These are phyloP conservation scores for Pseudocercospora fuligena DNA, from an alignment of 2,329 filamentous ascomycete genomes.

Conservation along the genomic window DNA sequence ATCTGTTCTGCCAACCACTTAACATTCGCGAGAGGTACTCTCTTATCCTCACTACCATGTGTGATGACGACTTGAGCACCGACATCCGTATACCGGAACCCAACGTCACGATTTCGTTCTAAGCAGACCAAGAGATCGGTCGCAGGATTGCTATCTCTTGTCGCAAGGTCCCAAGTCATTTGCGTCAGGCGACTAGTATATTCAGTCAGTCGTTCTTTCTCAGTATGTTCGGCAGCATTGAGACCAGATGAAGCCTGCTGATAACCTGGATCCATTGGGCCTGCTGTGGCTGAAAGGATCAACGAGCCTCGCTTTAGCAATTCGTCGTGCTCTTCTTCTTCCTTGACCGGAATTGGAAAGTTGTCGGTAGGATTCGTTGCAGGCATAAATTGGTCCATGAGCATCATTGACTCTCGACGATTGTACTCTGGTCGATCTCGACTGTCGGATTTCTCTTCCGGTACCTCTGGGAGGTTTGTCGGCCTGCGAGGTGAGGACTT, in stretches of 20 bases:
- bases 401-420: conserved; percentile 53
- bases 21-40: conserved; percentile 94
- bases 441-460: conserved; percentile 31
- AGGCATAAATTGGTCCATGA: conserved; percentile 55
- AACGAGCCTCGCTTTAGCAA: conserved; percentile 31
- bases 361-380: conserved; percentile 40
- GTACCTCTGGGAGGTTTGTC: conserved; percentile 24
- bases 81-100: conserved; percentile 96
- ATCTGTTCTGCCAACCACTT: conserved; percentile 93
- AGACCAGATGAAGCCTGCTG: conserved; percentile 44
- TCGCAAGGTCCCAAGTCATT: conserved; percentile 92
- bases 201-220: conserved; percentile 71
- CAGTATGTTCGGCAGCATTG: conserved; percentile 63
- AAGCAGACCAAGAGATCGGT: conserved; percentile 92
- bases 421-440: conserved; percentile 38
- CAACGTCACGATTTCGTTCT: conserved; percentile 87
- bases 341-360: conserved; percentile 35
- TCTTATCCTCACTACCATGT: conserved; percentile 85
- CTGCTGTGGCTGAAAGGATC: conserved; percentile 40
- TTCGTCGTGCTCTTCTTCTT: conserved; percentile 27
- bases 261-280: conserved; percentile 47
- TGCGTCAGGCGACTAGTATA: conserved; percentile 89
- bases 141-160: conserved; percentile 87
- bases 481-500: conserved; percentile 25
- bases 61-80: conserved; percentile 90